Percentiles rank a stretch among this genome's conserved stretches.
These are phyloP conservation scores for Pinus tabuliformis DNA, from an alignment of 75 land plant genomes.

Conservation along the genomic window DNA sequence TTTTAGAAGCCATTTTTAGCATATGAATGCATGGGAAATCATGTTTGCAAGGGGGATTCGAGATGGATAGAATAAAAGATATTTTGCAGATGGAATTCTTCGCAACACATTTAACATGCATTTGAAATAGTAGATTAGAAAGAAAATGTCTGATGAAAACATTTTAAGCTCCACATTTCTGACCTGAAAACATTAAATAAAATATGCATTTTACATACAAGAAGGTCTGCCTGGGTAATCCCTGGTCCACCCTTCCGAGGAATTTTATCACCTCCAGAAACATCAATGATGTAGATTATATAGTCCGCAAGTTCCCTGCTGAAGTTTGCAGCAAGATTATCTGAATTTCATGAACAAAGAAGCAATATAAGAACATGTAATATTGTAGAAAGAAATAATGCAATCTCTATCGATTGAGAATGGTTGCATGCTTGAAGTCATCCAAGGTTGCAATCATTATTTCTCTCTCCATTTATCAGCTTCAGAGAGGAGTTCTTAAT, in stretches of 20 bases:
- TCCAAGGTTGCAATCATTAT: too few species aligned
- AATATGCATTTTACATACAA: conserved; percentile 42
- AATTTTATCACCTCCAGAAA: conserved; percentile 96
- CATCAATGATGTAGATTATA: conserved; percentile 96
- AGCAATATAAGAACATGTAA: too few species aligned
- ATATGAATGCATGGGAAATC: not conserved
- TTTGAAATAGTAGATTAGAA: not conserved
- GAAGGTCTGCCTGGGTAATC: conserved; percentile 98
- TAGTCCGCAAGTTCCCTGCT: conserved; percentile 98
- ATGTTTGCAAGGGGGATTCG: not conserved
- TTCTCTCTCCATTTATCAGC: too few species aligned
- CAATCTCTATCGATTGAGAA: too few species aligned
- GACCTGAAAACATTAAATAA: conserved; percentile 8
- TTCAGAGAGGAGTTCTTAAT: too few species aligned
- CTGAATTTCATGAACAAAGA: too few species aligned
- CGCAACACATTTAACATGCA: not conserved
- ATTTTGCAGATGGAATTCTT: not conserved
- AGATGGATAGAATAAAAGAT: not conserved
- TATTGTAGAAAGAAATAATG: too few species aligned
- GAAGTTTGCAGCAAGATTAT: conserved; percentile 94
- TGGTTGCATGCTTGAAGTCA: too few species aligned
- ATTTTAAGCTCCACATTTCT: not conserved
- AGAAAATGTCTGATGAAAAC: conserved; percentile 1
- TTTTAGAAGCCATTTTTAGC: not conserved
- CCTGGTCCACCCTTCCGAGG: conserved; percentile 99